These are phyloP conservation scores for Thelonectria olida DNA, from an alignment of 2,329 filamentous ascomycete genomes.

Conservation along the genomic window DNA sequence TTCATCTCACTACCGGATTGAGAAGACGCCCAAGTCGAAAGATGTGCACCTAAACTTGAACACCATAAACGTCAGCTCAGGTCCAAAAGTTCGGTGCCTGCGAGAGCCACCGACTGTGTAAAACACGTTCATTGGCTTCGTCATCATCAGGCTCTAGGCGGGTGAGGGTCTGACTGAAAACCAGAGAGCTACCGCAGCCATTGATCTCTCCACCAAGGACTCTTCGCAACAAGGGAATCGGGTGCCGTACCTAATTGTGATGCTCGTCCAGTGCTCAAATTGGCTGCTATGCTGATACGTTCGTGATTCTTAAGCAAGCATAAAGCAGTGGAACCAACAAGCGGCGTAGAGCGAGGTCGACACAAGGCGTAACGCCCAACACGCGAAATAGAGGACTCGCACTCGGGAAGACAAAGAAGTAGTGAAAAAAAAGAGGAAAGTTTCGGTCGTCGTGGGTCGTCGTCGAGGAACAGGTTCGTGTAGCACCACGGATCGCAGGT, in stretches of 20 bases:
- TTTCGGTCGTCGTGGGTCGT: constrained; percentile 15
- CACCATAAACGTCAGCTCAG: neutral
- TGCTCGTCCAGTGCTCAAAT: constrained; percentile 5
- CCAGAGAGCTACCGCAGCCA: neutral
- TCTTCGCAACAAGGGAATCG: neutral
- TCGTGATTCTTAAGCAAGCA: neutral
- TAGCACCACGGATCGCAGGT: constrained; percentile 31
- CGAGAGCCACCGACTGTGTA: neutral
- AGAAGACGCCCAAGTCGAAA: neutral
- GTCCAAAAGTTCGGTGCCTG: neutral
- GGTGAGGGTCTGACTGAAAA: neutral
- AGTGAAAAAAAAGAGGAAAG: neutral
- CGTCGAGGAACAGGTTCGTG: constrained; percentile 24
- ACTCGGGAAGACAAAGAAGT: constrained; percentile 15
- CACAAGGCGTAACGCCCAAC: constrained; percentile 18
- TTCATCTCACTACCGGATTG: neutral
- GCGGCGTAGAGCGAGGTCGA: neutral
- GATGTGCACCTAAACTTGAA: neutral
- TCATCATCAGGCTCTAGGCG: too few species aligned
- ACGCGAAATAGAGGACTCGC: constrained; percentile 18
- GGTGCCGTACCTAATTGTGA: constrained; percentile 30
- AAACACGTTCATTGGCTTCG: too few species aligned
- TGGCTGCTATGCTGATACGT: neutral
- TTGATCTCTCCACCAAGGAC: neutral
- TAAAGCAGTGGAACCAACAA: neutral